Conservation (phyloP, 768 basidiomycete species). For the Calocybe gangraenosa region DNA sequence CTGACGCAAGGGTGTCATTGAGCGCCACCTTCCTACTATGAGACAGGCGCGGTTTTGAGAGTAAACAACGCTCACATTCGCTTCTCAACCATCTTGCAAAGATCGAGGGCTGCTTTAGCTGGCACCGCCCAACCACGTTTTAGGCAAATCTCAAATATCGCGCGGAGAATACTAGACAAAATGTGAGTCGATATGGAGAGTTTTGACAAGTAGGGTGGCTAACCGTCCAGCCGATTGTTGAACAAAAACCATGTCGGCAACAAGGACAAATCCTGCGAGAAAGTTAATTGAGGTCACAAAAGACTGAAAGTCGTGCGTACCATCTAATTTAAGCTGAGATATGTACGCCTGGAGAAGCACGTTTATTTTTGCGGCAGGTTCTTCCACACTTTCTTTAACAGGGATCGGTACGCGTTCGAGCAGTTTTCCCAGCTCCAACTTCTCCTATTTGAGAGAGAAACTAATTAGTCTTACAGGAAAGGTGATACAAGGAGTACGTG, state of each 20-base stretch:
- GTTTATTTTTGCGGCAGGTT: slow-evolving; percentile 96
- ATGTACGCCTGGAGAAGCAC: slow-evolving; percentile 94
- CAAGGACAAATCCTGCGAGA: slow-evolving; percentile 66
- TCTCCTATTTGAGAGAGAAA: slow-evolving; percentile 44
- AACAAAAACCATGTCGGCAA: slow-evolving; percentile 94
- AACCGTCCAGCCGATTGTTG: slow-evolving; percentile 94
- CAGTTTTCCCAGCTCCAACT: slow-evolving; percentile 84
- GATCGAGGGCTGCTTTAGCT: slow-evolving; percentile 82
- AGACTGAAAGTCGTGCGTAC: slow-evolving; percentile 26
- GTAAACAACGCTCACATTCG: slow-evolving; percentile 64
- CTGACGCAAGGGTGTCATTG: slow-evolving; percentile 96
- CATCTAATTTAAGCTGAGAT: slow-evolving; percentile 90
- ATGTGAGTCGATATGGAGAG: not conserved
- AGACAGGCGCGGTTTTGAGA: no score
- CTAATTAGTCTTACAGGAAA: slow-evolving; percentile 4
- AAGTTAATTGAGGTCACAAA: not conserved
- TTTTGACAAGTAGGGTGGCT: slow-evolving; percentile 14
- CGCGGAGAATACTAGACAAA: slow-evolving; percentile 72
- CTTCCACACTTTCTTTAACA: slow-evolving; percentile 94
- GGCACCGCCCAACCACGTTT: slow-evolving; percentile 98
- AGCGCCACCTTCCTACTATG: slow-evolving; percentile 71
- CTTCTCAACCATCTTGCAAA: slow-evolving; percentile 96
- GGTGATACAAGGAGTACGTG: slow-evolving; percentile 17
- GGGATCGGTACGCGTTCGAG: slow-evolving; percentile 95
- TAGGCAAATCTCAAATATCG: slow-evolving; percentile 96